phyloP scores from a whole-genome alignment of 805 yeast species.

The Hanseniaspora lachancei region DNA sequence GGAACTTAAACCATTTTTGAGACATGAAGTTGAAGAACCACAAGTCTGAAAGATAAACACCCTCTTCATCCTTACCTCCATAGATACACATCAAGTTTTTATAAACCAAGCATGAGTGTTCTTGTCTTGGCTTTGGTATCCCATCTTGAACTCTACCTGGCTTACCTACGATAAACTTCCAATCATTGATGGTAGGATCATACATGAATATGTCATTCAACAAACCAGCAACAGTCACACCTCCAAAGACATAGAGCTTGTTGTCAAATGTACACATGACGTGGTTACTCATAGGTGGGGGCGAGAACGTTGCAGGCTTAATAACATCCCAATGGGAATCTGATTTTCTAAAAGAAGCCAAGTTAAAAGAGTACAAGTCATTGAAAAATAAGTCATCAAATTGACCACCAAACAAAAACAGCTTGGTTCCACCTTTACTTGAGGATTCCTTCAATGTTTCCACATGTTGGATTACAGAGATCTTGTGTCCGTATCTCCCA shows the following conservation, averaged over 20 bases:
- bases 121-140: conserved; percentile 74
- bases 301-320: conserved; percentile 36
- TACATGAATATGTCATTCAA: conserved; percentile 68
- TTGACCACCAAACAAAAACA: conserved; percentile 92
- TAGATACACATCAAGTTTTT: conserved; percentile 68
- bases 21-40: conserved; percentile 65
- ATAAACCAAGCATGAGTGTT: conserved; percentile 73
- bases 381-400: conserved; percentile 68
- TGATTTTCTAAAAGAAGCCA: conserved; percentile 72
- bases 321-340: conserved; percentile 74
- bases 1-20: conserved; percentile 59
- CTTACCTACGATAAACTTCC: conserved; percentile 60
- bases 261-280: conserved; percentile 70
- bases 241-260: conserved; percentile 81
- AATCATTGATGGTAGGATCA: conserved; percentile 52
- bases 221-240: conserved; percentile 62
- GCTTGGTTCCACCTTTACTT: conserved; percentile 34
- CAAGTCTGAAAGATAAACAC: conserved; percentile 51
- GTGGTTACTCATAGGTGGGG: conserved; percentile 81
- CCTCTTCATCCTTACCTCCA: conserved; percentile 78
- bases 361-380: conserved; percentile 76
- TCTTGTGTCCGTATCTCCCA: conserved; percentile 90
- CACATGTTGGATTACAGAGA: conserved; percentile 45
- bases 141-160: conserved; percentile 35
- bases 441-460: conserved; percentile 17